phyloP scores from a whole-genome alignment of 1,284 basidiomycete genomes.

The Malassezia arunalokei region DNA sequence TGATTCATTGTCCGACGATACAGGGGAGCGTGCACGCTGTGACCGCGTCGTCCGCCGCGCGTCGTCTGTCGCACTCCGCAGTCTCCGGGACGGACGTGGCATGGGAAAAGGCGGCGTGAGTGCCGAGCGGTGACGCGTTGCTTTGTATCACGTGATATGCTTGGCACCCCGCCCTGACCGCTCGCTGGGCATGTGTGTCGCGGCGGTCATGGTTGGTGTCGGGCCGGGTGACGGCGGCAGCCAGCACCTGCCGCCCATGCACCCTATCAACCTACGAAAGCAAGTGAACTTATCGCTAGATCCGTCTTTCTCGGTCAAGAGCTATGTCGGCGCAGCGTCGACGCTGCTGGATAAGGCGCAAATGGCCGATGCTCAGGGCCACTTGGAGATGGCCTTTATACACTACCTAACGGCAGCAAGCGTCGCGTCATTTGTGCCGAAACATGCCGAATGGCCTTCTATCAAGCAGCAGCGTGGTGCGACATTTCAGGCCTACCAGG shows the following conservation, averaged over 20 bases:
- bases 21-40: no score
- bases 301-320: conserved; percentile 36
- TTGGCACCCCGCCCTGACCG: no score
- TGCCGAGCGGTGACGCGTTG: no score
- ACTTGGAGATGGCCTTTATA: conserved; percentile 43
- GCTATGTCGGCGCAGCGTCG: conserved; percentile 41
- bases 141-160: no score
- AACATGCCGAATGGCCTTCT: conserved; percentile 38
- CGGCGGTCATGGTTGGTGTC: neutral
- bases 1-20: neutral
- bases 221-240: neutral
- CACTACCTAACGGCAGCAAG: conserved; percentile 44
- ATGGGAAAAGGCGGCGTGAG: no score
- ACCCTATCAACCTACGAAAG: conserved; percentile 37
- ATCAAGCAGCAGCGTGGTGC: conserved; percentile 25
- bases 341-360: conserved; percentile 42
- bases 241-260: conserved; percentile 26
- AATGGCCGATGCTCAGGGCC: conserved; percentile 36
- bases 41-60: no score
- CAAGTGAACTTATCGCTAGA: conserved; percentile 35
- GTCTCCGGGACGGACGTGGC: no score
- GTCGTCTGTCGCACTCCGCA: no score
- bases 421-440: conserved; percentile 39
- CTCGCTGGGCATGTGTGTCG: no score
- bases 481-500: conserved; percentile 36